Evolutionary conservation across 192 early-diverging fungal species (phyloP).

Genomic region (Coemansia sp.): DNA sequence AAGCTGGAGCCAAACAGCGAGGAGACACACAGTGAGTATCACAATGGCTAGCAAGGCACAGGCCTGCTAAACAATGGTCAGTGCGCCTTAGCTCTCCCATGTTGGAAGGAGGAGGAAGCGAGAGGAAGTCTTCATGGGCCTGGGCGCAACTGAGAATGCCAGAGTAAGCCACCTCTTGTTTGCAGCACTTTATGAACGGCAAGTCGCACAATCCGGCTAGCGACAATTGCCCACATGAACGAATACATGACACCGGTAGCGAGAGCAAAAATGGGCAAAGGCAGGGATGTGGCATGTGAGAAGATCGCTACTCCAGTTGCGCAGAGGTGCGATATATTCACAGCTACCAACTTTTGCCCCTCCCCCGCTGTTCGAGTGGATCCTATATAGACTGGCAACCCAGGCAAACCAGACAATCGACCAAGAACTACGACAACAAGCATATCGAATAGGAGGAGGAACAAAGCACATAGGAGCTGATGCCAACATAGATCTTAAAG

Average conservation of each 20-base stretch:
- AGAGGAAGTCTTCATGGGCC: not conserved
- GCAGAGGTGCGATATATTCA: not conserved
- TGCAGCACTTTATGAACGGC: not conserved
- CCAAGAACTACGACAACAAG: not conserved
- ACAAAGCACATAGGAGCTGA: not conserved
- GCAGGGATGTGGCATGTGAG: slow-evolving; percentile 1
- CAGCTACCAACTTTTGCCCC: not conserved
- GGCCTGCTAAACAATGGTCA: not conserved
- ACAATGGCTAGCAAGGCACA: not conserved
- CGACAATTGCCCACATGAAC: not conserved
- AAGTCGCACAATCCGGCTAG: not conserved
- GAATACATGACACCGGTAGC: not conserved
- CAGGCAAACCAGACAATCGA: not conserved
- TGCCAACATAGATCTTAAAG: not conserved
- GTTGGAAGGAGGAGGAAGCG: not conserved
- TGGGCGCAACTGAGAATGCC: not conserved
- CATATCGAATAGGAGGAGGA: not conserved
- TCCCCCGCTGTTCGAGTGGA: not conserved
- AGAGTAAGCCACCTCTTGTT: slow-evolving; percentile 3
- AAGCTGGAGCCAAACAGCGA: not conserved
- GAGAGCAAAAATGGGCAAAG: not conserved
- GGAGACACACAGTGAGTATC: not conserved
- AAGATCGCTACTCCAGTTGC: not conserved
- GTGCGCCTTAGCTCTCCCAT: not conserved
- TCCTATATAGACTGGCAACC: not conserved